Base-by-base conservation (phyloP, 345 rosid species). In the Excoecaria agallocha region DNA sequence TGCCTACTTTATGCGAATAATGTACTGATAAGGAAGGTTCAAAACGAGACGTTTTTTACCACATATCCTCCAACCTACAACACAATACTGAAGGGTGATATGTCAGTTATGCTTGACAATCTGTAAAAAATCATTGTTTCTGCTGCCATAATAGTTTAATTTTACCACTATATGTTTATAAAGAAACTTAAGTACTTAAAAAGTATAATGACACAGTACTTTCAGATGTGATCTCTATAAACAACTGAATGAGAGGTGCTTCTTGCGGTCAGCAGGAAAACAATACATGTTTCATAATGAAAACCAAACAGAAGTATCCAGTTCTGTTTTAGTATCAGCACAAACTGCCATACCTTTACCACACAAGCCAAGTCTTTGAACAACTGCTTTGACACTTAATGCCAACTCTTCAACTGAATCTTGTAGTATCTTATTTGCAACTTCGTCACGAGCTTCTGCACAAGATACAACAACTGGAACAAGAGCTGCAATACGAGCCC, bases 401-500 rank as follows among this genome's bases (percentile, higher is more conserved):
- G 91, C 89, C 82, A 90, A 79, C 83, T 90, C 95, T 66, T 85
- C 82, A 60, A 86, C 92, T 7, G 90, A 82, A 68, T 86, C 85
- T 49, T 71, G 81, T 77, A 90, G 79, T 71, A 88, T 90, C 22
- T 77, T 82, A 73, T 83, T 85, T 5, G 95, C 91, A 25, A 88
- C 92, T 71, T 77, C 83, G 76, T 90, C 95, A 64, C 92, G 87
- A 61, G 87, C 87, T 80, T 87, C 95, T 24, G 95, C 95, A 80
- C 95, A 88, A 24, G 87, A 80, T 74, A 90, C 92, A 15, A 90
- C 89, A 19, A 82, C 82, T 16, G 95, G 95, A 77, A 88, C 95
- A 76, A 90, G 92, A 30, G 89, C 89, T 7, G 92, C 91, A 66
- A 90, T 87, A 52, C 95, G 89, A 79, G 95, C 95, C 92, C 95